Base-by-base conservation (phyloP, 2,329 filamentous ascomycete genomes). In the Hypoxylon sp. region DNA sequence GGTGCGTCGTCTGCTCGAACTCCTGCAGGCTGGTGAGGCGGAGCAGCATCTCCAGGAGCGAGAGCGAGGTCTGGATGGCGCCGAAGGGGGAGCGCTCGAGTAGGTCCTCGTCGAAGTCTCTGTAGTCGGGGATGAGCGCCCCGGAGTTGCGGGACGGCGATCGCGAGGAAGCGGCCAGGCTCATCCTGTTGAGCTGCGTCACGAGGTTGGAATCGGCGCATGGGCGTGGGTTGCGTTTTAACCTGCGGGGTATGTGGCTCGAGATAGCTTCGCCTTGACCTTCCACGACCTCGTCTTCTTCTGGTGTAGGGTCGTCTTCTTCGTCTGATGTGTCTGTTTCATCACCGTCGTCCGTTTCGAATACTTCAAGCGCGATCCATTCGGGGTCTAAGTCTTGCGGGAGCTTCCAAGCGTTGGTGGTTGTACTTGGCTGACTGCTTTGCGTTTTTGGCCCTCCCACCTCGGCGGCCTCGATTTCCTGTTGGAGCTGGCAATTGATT, bases 301-400 rank as follows among this genome's bases (percentile, higher is more conserved):
- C 65, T n/a, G 55, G 52, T 2, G 61, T 60, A 8, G 62, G 46
- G 2, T 64, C 60, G 6, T 72, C 65, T 2, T 70, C 71, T 7
- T 70, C 68, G 11, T 70, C 71, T 22, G 50, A 44, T 0, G 61
- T 61, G 7, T 61, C 57, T 12, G 32, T 45, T n/a, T 73, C 72
- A 1, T 74, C 20, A 3, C 85, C 86, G 1, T 84, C 81, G 2
- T 88, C 83, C 71, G 92, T 89, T 14, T 87, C 85, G 74, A 90
- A 96, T 0, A 97, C 92, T 75, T 97, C 93, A 14, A 97, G 87
- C 0, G 94, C 94, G 69, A 97, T 87, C 94, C 94, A 97, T 77
- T 97, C 94, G 0, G 91, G 89, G 70, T 97, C 94, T 0, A 97
- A 82, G 64, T 93, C 91, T 1, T 84, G 83, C 0, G 93, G 93